Conservation (phyloP, 116 monocot genomes). For the Papilionanthe hybrid region DNA sequence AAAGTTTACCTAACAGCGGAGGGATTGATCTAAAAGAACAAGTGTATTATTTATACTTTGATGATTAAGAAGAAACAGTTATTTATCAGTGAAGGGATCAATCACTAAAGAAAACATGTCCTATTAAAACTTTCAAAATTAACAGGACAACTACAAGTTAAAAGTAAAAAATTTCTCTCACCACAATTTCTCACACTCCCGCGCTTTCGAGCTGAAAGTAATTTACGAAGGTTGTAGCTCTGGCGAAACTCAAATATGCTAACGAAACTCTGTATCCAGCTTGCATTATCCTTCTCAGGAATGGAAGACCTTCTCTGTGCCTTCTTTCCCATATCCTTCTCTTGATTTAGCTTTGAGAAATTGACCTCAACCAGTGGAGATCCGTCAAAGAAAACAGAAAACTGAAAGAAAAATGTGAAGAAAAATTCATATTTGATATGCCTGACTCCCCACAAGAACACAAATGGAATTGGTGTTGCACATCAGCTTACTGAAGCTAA, state of each 20-base stretch:
- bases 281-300: constrained; percentile 26
- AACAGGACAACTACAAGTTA: background rate
- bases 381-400: constrained; percentile 13
- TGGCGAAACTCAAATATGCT: constrained; percentile 57
- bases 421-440: constrained; percentile 1
- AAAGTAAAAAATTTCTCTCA: background rate
- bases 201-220: constrained; percentile 48
- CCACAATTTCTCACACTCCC: constrained; percentile 29
- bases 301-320: constrained; percentile 10
- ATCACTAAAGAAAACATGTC: background rate
- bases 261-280: constrained; percentile 63
- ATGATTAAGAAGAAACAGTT: background rate
- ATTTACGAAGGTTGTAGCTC: constrained; percentile 25
- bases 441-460: background rate
- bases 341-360: background rate
- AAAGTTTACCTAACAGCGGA: background rate
- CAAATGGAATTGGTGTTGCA: background rate
- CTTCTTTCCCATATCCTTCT: constrained; percentile 42
- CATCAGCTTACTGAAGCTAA: background rate
- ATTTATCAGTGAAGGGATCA: background rate
- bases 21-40: background rate
- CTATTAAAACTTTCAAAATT: constrained; percentile 1
- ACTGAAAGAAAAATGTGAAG: constrained; percentile 12
- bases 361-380: constrained; percentile 1
- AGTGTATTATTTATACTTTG: background rate